Evolutionary conservation across 108 stramenopile species (phyloP).

Genomic region (Fragilariopsis cylindrus): DNA sequence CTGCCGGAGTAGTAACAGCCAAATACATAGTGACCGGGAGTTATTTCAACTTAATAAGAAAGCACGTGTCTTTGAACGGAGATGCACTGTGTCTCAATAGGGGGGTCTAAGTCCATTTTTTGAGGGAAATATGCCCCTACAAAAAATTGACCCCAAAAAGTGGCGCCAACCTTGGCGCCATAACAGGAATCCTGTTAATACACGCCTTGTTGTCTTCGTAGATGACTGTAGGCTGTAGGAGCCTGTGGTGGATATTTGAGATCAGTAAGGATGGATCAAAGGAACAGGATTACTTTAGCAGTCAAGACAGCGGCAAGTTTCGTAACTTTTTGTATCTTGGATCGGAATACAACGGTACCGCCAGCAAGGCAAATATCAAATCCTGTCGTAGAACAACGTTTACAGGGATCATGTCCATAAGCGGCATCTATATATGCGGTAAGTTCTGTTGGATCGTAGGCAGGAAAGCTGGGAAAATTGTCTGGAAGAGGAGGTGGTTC

Average conservation of each 20-base stretch:
- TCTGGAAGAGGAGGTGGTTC: too few relatives aligned
- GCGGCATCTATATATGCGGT: slow-evolving; percentile 20
- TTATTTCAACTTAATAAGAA: too few relatives aligned
- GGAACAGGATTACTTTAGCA: slow-evolving; percentile 19
- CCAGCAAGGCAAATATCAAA: slow-evolving; percentile 27
- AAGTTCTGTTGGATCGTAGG: too few relatives aligned
- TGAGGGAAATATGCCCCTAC: too few relatives aligned
- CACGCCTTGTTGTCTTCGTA: slow-evolving; percentile 26
- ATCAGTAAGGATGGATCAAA: slow-evolving; percentile 37
- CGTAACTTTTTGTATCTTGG: slow-evolving; percentile 25
- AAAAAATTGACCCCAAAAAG: too few relatives aligned
- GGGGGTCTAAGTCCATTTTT: too few relatives aligned
- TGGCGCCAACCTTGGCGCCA: too few relatives aligned
- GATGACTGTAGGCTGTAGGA: slow-evolving; percentile 18
- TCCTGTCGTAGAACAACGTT: slow-evolving; percentile 40
- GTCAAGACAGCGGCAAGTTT: slow-evolving; percentile 13
- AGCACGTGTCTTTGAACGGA: too few relatives aligned
- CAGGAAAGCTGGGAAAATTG: neutral
- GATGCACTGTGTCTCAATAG: too few relatives aligned
- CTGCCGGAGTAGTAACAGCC: too few relatives aligned
- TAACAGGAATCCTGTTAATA: too few relatives aligned
- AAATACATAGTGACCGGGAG: too few relatives aligned
- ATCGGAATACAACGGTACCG: slow-evolving; percentile 24
- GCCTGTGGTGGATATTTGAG: slow-evolving; percentile 32
- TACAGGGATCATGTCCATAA: slow-evolving; percentile 31